These are phyloP conservation scores for Cetraspora pellucida DNA, from an alignment of 192 early-diverging fungal species.

Conservation along the genomic window DNA sequence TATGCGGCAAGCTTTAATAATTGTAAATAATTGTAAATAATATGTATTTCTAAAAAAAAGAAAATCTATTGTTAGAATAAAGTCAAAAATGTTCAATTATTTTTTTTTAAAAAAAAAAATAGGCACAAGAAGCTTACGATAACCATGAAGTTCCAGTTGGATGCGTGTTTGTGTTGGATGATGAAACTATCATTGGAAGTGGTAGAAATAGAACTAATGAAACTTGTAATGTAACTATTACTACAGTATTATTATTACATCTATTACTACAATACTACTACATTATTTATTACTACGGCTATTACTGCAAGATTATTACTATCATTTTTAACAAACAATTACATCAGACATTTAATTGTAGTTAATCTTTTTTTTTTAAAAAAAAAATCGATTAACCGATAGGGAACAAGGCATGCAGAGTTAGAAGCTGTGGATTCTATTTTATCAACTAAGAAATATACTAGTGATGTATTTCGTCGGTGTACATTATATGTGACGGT, in stretches of 20 bases:
- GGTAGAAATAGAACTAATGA: conserved; percentile 92
- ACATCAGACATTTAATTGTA: neutral
- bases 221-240: conserved; percentile 70
- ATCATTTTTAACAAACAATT: neutral
- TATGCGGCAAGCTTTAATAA: conserved; percentile 43
- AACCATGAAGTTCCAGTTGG: conserved; percentile 93
- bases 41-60: neutral
- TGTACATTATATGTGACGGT: conserved; percentile 93
- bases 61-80: neutral
- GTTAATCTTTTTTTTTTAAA: neutral
- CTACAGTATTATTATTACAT: no score
- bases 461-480: conserved; percentile 47
- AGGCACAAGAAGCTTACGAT: conserved; percentile 83
- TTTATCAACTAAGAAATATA: conserved; percentile 40
- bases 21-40: conserved; percentile 28
- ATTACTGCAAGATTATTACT: no score
- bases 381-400: neutral
- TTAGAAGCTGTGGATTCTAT: conserved; percentile 90
- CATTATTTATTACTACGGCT: no score
- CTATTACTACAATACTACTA: no score
- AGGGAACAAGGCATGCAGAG: conserved; percentile 95
- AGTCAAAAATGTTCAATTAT: neutral
- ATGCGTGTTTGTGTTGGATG: conserved; percentile 82
- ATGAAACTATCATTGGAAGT: conserved; percentile 63
- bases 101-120: neutral